These are phyloP conservation scores for Beta macrorhiza DNA, from an alignment of 179 eudicot genomes.

Conservation along the genomic window DNA sequence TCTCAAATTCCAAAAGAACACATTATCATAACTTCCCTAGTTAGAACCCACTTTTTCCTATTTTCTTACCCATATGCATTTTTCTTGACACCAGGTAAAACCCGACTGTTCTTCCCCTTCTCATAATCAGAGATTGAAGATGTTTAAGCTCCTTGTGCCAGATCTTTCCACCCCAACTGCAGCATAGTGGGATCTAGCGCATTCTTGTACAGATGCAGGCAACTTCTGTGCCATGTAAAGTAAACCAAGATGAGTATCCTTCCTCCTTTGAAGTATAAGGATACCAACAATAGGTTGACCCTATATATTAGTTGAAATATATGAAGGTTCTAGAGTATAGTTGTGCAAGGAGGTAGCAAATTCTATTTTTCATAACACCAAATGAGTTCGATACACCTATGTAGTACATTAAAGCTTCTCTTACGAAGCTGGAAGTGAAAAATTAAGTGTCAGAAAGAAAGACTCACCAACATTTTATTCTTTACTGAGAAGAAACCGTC, in stretches of 20 bases:
- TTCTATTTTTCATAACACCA: background rate
- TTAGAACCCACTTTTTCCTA: too few relatives aligned
- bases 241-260: background rate
- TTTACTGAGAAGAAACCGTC: slow-evolving; percentile 96
- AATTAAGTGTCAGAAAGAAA: slow-evolving; percentile 2
- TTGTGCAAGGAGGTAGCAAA: background rate
- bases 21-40: too few relatives aligned
- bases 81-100: too few relatives aligned
- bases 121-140: too few relatives aligned
- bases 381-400: background rate
- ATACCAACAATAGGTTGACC: background rate
- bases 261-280: too few relatives aligned
- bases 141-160: too few relatives aligned
- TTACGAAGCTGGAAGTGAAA: slow-evolving; percentile 2
- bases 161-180: background rate
- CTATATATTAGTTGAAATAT: background rate
- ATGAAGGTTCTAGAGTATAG: background rate
- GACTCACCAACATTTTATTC: slow-evolving; percentile 86
- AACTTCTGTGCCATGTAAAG: background rate
- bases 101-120: too few relatives aligned
- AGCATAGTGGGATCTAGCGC: background rate
- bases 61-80: too few relatives aligned
- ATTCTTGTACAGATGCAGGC: background rate
- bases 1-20: background rate
- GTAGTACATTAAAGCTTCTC: background rate